Evolutionary conservation across 257 asterid genomes (phyloP).

Genomic region (Agastache rugosa): DNA sequence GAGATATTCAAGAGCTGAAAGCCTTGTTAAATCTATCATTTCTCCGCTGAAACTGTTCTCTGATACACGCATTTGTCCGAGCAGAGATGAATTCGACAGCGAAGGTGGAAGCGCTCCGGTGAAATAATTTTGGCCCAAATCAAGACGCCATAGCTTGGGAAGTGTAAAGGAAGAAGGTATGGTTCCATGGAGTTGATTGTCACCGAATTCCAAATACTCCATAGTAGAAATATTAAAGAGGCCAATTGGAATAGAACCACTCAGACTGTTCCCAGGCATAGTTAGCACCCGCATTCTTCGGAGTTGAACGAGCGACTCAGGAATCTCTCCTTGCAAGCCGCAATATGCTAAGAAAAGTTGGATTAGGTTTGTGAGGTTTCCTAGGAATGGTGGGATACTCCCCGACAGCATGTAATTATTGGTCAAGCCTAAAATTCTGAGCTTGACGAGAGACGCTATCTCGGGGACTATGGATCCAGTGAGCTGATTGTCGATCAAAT

Average conservation of each 20-base stretch:
- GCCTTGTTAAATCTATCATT: slow-evolving; percentile 30
- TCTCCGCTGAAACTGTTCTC: slow-evolving; percentile 35
- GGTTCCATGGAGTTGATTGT: slow-evolving; percentile 34
- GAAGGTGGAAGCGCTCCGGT: slow-evolving; percentile 37
- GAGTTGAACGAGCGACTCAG: background rate
- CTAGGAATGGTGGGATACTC: background rate
- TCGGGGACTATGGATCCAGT: background rate
- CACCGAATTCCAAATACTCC: fast-evolving
- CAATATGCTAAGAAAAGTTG: fast-evolving
- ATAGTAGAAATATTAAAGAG: background rate
- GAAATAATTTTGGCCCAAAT: slow-evolving; percentile 27
- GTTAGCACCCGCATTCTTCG: background rate
- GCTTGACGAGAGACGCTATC: background rate
- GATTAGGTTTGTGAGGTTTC: background rate
- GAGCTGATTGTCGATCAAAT: background rate
- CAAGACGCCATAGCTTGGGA: slow-evolving; percentile 25
- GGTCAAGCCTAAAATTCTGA: background rate
- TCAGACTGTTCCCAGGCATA: background rate
- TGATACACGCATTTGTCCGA: background rate
- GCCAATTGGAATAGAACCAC: background rate
- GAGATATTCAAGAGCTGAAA: background rate
- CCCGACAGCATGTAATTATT: background rate
- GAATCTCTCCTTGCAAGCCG: background rate
- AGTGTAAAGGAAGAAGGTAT: slow-evolving; percentile 36
- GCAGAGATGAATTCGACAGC: slow-evolving; percentile 32